A percentile compares a stretch with the other conserved stretches of the same genome.
These are phyloP conservation scores for Cryptococcus sp. DNA, from an alignment of 1,284 basidiomycete genomes.

Conservation along the genomic window DNA sequence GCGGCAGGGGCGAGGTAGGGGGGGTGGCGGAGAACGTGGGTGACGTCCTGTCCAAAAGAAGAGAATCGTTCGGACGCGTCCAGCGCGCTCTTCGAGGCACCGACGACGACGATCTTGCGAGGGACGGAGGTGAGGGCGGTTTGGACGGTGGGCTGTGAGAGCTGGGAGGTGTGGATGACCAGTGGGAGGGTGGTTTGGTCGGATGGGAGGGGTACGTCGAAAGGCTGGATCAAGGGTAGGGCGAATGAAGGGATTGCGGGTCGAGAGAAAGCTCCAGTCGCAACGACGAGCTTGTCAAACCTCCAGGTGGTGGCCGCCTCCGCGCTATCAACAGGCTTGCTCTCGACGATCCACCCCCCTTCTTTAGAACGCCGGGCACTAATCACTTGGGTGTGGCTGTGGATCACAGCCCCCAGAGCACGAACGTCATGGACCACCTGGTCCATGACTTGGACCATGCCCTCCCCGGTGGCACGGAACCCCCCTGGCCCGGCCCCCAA, in stretches of 20 bases:
- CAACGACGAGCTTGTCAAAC: constrained; percentile 26
- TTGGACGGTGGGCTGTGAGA: constrained; percentile 19
- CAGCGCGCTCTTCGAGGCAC: constrained; percentile 23
- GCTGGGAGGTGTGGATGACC: constrained; percentile 19
- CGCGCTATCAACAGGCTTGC: not conserved
- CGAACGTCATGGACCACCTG: constrained; percentile 13
- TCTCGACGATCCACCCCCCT: constrained; percentile 13
- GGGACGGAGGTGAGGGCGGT: constrained; percentile 5
- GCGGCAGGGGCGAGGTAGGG: constrained; percentile 20
- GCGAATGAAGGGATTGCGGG: constrained; percentile 21
- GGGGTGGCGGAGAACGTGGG: constrained; percentile 20
- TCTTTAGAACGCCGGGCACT: constrained; percentile 2
- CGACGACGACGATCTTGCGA: constrained; percentile 18
- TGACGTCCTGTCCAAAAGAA: constrained; percentile 14
- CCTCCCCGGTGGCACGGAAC: constrained; percentile 19
- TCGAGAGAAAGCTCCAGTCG: constrained; percentile 21
- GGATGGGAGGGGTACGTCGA: not conserved
- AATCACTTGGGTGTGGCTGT: constrained; percentile 14
- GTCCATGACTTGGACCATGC: constrained; percentile 23
- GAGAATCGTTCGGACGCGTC: constrained; percentile 24
- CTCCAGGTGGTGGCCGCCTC: not conserved
- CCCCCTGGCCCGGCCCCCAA: constrained; percentile 18
- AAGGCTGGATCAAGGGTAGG: constrained; percentile 6
- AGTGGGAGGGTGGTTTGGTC: constrained; percentile 1
- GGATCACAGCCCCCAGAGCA: constrained; percentile 3